These are phyloP conservation scores for Scolecobasidium constrictum DNA, from an alignment of 2,329 filamentous ascomycete species.

Conservation along the genomic window DNA sequence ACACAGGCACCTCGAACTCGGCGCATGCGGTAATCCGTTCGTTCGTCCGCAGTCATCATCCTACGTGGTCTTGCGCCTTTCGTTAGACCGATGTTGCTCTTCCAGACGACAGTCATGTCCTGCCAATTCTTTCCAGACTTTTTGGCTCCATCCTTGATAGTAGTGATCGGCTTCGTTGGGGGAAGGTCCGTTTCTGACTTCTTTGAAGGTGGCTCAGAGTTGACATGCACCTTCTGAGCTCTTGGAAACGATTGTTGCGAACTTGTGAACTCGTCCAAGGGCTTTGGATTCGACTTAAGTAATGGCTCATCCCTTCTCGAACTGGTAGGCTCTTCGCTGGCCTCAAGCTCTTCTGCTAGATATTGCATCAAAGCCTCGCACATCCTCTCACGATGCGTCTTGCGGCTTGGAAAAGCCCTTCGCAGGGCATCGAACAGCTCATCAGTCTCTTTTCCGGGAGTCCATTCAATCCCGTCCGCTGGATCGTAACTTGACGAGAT, in stretches of 20 bases:
- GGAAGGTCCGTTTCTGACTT: not conserved
- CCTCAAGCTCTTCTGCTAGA: constrained; percentile 21
- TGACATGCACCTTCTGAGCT: not conserved
- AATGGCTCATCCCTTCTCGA: no score
- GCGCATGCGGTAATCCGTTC: constrained; percentile 4
- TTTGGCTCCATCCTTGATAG: not conserved
- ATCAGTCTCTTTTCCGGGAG: constrained; percentile 26
- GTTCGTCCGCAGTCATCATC: constrained; percentile 9
- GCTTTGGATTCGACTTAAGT: not conserved
- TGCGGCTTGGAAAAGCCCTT: constrained; percentile 21
- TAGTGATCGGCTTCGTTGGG: not conserved
- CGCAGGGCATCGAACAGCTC: constrained; percentile 27
- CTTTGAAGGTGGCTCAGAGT: not conserved
- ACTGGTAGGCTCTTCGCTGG: not conserved
- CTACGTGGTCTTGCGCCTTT: constrained; percentile 18
- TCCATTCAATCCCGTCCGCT: constrained; percentile 22
- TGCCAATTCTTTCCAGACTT: constrained; percentile 16
- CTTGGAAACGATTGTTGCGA: not conserved
- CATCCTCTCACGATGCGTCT: constrained; percentile 27
- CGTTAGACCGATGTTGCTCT: constrained; percentile 20
- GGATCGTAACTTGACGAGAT: constrained; percentile 18
- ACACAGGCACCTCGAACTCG: constrained; percentile 8
- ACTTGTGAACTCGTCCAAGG: no score
- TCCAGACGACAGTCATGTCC: constrained; percentile 27
- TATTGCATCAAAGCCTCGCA: constrained; percentile 26